Evolutionary conservation across 495 filamentous ascomycete genomes (phyloP).

Genomic region (Xylaria acuta): DNA sequence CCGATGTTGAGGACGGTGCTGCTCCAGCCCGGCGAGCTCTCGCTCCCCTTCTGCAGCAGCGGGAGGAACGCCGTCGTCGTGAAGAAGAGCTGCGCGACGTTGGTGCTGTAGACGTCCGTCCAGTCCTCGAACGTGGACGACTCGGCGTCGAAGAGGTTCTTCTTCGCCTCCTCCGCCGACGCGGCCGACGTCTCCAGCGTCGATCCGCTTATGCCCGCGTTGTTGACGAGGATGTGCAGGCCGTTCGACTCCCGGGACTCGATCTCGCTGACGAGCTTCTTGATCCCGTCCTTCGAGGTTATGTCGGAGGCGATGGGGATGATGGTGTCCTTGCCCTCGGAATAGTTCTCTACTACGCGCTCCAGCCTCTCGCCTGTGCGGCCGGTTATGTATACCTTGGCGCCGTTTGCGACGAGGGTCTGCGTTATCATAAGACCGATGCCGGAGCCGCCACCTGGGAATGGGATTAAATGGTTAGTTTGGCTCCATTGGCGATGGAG

Average conservation of each 20-base stretch:
- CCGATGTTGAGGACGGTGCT: conserved; percentile 80
- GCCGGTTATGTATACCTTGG: conserved; percentile 86
- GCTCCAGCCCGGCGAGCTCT: conserved; percentile 57
- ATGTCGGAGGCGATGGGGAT: conserved; percentile 49
- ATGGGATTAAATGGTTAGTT: background rate
- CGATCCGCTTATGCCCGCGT: conserved; percentile 60
- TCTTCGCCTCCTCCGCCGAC: conserved; percentile 55
- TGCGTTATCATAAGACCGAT: conserved; percentile 83
- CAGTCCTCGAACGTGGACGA: conserved; percentile 74
- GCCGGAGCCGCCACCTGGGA: conserved; percentile 55
- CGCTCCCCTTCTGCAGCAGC: conserved; percentile 64
- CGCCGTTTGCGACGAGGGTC: conserved; percentile 78
- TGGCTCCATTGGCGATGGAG: background rate
- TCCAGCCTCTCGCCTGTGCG: conserved; percentile 59
- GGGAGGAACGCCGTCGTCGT: conserved; percentile 77
- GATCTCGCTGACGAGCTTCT: conserved; percentile 67
- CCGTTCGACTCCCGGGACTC: conserved; percentile 61
- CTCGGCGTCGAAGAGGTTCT: conserved; percentile 68
- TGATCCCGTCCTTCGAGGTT: conserved; percentile 55
- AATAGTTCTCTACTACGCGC: conserved; percentile 39
- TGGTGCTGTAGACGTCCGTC: conserved; percentile 77
- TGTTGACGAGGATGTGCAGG: conserved; percentile 81
- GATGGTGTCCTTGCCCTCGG: conserved; percentile 43
- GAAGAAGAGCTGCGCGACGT: conserved; percentile 81
- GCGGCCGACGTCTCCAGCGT: conserved; percentile 63